These are phyloP conservation scores for Xerophyta viscosa DNA, from an alignment of 106 monocot genomes.

Conservation along the genomic window DNA sequence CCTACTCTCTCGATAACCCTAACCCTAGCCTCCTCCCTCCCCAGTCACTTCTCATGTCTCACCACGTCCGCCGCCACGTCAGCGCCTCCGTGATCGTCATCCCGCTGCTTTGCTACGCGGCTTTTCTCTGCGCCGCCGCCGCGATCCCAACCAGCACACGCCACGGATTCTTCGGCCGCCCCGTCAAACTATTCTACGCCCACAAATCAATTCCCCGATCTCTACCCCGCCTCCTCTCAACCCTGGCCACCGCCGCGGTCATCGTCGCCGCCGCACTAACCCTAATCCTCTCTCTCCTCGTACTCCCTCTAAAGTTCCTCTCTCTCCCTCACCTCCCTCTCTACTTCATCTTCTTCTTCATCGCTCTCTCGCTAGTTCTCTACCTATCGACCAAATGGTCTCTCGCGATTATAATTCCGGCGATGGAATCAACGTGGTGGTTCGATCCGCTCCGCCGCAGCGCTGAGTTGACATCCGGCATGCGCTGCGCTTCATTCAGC, in stretches of 20 bases:
- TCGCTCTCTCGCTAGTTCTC: not conserved
- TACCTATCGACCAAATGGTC: conserved; percentile 8
- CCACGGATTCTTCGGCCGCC: conserved; percentile 26
- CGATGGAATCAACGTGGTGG: conserved; percentile 33
- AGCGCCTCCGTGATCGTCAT: not conserved
- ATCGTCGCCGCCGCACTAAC: not conserved
- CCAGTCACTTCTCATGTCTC: not conserved
- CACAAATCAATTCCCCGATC: conserved; percentile 15
- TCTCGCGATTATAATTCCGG: conserved; percentile 6
- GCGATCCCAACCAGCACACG: conserved; percentile 20
- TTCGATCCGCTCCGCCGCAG: conserved; percentile 33
- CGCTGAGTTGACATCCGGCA: conserved; percentile 20
- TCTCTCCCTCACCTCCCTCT: not conserved
- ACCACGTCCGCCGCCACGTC: not conserved
- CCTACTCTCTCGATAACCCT: not conserved
- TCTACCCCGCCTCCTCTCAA: conserved; percentile 21
- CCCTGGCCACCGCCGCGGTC: conserved; percentile 5
- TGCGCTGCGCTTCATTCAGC: conserved; percentile 24
- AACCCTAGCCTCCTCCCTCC: conserved; percentile 1
- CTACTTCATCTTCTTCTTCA: not conserved
- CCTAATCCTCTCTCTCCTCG: conserved; percentile 5
- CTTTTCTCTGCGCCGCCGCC: conserved; percentile 16
- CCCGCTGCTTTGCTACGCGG: not conserved
- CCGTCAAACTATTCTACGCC: conserved; percentile 15
- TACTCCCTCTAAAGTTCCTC: conserved; percentile 1